phyloP scores from a whole-genome alignment of 2,329 filamentous ascomycete species.

The Xylariaceae sp. region DNA sequence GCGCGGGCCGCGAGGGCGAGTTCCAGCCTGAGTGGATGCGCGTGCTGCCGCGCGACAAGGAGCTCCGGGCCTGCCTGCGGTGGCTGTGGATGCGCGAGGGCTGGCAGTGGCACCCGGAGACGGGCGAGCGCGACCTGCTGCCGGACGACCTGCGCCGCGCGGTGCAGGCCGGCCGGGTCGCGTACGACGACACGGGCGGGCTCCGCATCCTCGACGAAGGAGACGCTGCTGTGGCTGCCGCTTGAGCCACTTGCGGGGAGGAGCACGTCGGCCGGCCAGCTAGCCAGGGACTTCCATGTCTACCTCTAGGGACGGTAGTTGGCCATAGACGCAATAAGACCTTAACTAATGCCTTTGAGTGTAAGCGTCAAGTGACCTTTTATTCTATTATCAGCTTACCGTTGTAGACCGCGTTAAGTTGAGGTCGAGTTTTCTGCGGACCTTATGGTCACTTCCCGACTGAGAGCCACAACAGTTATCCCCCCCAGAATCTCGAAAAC shows the following conservation, averaged over 20 bases:
- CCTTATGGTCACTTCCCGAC: too few relatives aligned
- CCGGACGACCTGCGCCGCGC: slow-evolving; percentile 45
- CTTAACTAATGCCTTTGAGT: too few relatives aligned
- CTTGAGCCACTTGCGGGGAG: too few relatives aligned
- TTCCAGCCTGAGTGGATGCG: slow-evolving; percentile 90
- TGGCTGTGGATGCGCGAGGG: slow-evolving; percentile 93
- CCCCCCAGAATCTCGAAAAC: slow-evolving; percentile 18
- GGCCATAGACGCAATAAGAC: too few relatives aligned
- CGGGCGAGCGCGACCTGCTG: slow-evolving; percentile 54
- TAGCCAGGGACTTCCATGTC: too few relatives aligned
- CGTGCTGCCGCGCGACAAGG: slow-evolving; percentile 76
- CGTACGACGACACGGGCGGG: slow-evolving; percentile 43
- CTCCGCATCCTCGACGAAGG: slow-evolving; percentile 32
- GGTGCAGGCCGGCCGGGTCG: slow-evolving; percentile 50
- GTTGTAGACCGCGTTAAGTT: too few relatives aligned
- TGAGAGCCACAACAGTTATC: too few relatives aligned
- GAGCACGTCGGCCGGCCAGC: too few relatives aligned
- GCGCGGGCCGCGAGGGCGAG: slow-evolving; percentile 38
- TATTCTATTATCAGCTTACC: too few relatives aligned
- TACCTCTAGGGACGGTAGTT: too few relatives aligned
- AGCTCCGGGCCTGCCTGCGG: slow-evolving; percentile 74
- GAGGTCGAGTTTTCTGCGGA: too few relatives aligned
- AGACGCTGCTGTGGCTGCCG: background rate
- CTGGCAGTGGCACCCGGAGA: slow-evolving; percentile 69
- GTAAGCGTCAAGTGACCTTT: too few relatives aligned